Base-by-base conservation (phyloP, 768 basidiomycete genomes). In the Boletus huronensis region DNA sequence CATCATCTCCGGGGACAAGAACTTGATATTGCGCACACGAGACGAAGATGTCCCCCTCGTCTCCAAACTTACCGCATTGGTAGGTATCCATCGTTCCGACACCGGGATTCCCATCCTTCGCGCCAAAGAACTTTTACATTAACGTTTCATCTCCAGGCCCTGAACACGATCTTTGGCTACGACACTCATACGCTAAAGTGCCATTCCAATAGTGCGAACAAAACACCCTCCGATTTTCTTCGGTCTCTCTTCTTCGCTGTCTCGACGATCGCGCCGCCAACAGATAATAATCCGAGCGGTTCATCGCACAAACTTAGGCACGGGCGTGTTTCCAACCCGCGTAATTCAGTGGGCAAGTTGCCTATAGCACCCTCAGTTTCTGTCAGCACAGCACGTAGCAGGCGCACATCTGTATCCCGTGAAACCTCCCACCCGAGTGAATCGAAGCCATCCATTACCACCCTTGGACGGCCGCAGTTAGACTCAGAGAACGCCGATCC, bases 11-110 rank as follows among this genome's bases (percentile, higher is more conserved):
- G 81, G 81, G 1, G 74, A 84, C 60, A 83, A 79, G 58, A 77
- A 88, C 65, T 71, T 90, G 28, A 75, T 91, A 52, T 71, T 91
- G 17, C 77, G 84, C 41, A 81, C 86, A 2, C 75, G 74, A 11
- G 83, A 85, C 58, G 84, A 88, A 51, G 89, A 90, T 55, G 70
- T 89, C 31, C 63, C 75, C 25, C 64, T 83, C 8, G 82, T 87
- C 26, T 76, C 79, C 32, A 83, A 79, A 62, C 73, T 90, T 34
- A 77, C 77, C 13, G 70, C 76, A 47, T 75, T 83, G 71, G 88
- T 89, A 69, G 36, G 63, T 58, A 36, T 26, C 25, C n/a, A 10
- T 57, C 43, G 7, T 29, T 45, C 41, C 28, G 38, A 58, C 56
- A 52, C 57, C 21, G n/a, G 43, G 14, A 38, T 55, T 54, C 53